A percentile compares a stretch with the other conserved stretches of the same genome.
Evolutionary conservation across 225 moss, liverwort and hornwort species (phyloP).

Genomic region (Straminergon stramineum): DNA sequence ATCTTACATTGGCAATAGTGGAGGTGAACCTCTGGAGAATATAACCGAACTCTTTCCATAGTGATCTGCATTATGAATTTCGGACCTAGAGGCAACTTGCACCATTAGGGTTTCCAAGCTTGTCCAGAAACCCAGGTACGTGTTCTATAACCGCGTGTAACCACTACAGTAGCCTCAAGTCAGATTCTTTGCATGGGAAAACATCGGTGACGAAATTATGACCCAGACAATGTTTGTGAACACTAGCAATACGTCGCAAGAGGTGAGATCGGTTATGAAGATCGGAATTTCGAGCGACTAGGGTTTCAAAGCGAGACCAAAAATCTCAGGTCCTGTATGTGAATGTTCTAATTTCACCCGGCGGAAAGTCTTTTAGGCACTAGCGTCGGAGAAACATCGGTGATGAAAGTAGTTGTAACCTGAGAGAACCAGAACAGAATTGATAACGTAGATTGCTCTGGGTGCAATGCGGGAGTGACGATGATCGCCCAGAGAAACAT

Average conservation of each 20-base stretch:
- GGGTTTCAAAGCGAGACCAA: background rate
- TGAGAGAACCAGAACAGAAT: background rate
- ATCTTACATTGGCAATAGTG: background rate
- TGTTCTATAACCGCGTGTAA: background rate
- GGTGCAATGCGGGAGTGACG: no score
- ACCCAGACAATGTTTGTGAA: background rate
- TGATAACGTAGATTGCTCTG: no score
- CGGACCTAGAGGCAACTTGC: background rate
- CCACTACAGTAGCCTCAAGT: background rate
- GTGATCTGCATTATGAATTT: background rate
- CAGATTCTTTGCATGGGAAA: background rate
- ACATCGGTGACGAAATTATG: background rate
- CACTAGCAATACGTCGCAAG: background rate
- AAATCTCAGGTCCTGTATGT: no score
- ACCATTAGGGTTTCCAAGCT: background rate
- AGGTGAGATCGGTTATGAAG: background rate
- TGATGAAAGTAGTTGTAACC: background rate
- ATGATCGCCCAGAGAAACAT: no score
- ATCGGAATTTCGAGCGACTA: background rate
- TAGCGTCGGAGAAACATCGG: background rate
- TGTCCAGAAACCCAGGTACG: background rate
- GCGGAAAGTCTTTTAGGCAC: background rate
- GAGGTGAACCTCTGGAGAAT: background rate
- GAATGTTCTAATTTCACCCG: background rate
- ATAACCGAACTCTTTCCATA: background rate